phyloP scores from a whole-genome alignment of 768 basidiomycete genomes.

The Lactifluus volemus region DNA sequence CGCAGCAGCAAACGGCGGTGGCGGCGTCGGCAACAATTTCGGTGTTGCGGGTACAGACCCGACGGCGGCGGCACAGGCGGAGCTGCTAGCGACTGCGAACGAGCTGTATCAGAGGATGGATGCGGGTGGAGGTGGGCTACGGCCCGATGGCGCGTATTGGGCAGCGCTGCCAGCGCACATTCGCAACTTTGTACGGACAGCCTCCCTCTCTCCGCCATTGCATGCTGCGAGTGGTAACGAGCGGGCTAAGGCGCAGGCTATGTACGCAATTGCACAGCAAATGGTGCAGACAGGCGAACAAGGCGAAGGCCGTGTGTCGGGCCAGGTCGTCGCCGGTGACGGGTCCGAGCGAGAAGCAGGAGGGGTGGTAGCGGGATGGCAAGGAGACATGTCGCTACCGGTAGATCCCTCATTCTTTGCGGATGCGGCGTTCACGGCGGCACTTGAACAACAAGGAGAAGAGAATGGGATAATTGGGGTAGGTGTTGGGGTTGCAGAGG shows the following conservation, averaged over 20 bases:
- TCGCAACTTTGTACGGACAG: conserved; percentile 52
- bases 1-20: not conserved
- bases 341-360: conserved; percentile 24
- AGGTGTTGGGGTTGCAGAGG: conserved; percentile 25
- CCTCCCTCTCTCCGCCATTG: conserved; percentile 25
- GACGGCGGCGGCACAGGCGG: conserved; percentile 26
- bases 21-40: not conserved
- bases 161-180: conserved; percentile 58
- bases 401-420: conserved; percentile 47
- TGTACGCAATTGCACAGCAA: conserved; percentile 63
- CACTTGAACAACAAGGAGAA: conserved; percentile 41
- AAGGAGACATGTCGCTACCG: conserved; percentile 33
- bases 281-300: conserved; percentile 42
- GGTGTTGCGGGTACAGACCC: conserved; percentile 11
- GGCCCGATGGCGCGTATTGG: conserved; percentile 59
- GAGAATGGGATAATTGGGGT: conserved; percentile 27
- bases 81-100: conserved; percentile 40
- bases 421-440: conserved; percentile 43
- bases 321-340: conserved; percentile 22
- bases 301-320: conserved; percentile 19
- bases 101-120: conserved; percentile 37
- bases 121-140: conserved; percentile 21
- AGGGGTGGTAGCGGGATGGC: conserved; percentile 30
- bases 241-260: conserved; percentile 44
- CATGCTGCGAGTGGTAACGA: conserved; percentile 27